phyloP scores from a whole-genome alignment of 2,329 filamentous ascomycete species.

The Ceratocystis albifundus region DNA sequence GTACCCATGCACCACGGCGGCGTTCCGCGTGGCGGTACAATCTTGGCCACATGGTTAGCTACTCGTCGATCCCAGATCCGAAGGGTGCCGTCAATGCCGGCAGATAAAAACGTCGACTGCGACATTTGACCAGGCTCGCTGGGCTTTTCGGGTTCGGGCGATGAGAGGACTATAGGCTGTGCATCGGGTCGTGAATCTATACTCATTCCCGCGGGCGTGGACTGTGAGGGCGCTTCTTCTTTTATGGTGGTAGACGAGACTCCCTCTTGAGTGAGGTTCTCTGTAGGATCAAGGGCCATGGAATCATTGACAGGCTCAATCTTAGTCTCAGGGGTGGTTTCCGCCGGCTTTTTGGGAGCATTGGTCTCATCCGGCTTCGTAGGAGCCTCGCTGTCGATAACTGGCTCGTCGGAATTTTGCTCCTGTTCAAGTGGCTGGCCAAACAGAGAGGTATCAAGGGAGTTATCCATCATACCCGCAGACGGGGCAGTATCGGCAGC shows the following conservation, averaged over 20 bases:
- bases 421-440: slow-evolving; percentile 7
- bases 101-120: slow-evolving; percentile 74
- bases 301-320: background rate
- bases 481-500: background rate
- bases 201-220: slow-evolving; percentile 2
- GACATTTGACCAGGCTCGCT: slow-evolving; percentile 49
- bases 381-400: slow-evolving; percentile 25
- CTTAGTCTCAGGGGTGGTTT: background rate
- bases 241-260: slow-evolving; percentile 20
- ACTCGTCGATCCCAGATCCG: slow-evolving; percentile 88
- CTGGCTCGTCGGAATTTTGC: slow-evolving; percentile 25
- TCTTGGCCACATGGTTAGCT: slow-evolving; percentile 64
- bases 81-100: slow-evolving; percentile 75
- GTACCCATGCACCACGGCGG: slow-evolving; percentile 97
- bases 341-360: background rate
- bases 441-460: slow-evolving; percentile 32
- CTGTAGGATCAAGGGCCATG: slow-evolving; percentile 9
- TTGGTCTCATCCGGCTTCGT: background rate
- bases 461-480: slow-evolving; percentile 9
- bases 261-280: background rate
- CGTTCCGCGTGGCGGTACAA: slow-evolving; percentile 59
- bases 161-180: slow-evolving; percentile 19
- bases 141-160: slow-evolving; percentile 31
- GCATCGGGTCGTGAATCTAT: slow-evolving; percentile 11
- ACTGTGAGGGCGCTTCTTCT: slow-evolving; percentile 9